Evolutionary conservation across 1,284 basidiomycete species (phyloP).

Genomic region (Golubevia pallescens): DNA sequence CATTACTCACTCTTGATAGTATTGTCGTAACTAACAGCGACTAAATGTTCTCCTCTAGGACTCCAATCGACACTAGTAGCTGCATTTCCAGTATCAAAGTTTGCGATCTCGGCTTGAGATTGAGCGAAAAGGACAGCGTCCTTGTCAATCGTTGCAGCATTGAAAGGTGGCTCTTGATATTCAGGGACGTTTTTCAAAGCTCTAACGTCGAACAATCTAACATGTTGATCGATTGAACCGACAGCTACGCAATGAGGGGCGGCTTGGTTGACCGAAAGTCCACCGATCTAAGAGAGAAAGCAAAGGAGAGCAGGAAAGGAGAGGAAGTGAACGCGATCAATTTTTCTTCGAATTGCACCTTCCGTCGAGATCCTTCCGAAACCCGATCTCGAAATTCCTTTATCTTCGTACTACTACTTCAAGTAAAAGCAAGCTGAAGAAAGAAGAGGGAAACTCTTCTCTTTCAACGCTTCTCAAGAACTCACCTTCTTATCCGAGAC

Average conservation of each 20-base stretch:
- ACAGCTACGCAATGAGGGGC: slow-evolving; percentile 49
- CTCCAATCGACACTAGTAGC: slow-evolving; percentile 56
- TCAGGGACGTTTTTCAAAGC: slow-evolving; percentile 18
- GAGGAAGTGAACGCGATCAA: background rate
- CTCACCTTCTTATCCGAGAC: slow-evolving; percentile 53
- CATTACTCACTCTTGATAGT: slow-evolving; percentile 34
- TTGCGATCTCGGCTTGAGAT: slow-evolving; percentile 12
- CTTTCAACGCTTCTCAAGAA: too few relatives aligned
- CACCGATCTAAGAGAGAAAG: slow-evolving; percentile 36
- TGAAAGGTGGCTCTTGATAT: background rate
- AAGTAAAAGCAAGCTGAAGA: too few relatives aligned
- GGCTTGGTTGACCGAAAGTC: slow-evolving; percentile 45
- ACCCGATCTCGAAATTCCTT: too few relatives aligned
- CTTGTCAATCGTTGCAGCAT: background rate
- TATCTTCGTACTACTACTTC: too few relatives aligned
- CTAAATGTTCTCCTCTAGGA: slow-evolving; percentile 44
- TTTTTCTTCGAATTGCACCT: background rate
- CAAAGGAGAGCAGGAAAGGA: background rate
- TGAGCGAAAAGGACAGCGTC: background rate
- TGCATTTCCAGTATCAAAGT: slow-evolving; percentile 31
- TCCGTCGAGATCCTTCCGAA: background rate
- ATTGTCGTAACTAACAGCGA: slow-evolving; percentile 53
- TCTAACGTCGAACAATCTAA: slow-evolving; percentile 55
- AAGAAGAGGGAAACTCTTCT: too few relatives aligned
- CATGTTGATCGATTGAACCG: slow-evolving; percentile 50